Evolutionary conservation across 2,329 filamentous ascomycete species (phyloP), one percentile per base, ranked within the genome.

Genomic region (Ascochyta lentis): DNA sequence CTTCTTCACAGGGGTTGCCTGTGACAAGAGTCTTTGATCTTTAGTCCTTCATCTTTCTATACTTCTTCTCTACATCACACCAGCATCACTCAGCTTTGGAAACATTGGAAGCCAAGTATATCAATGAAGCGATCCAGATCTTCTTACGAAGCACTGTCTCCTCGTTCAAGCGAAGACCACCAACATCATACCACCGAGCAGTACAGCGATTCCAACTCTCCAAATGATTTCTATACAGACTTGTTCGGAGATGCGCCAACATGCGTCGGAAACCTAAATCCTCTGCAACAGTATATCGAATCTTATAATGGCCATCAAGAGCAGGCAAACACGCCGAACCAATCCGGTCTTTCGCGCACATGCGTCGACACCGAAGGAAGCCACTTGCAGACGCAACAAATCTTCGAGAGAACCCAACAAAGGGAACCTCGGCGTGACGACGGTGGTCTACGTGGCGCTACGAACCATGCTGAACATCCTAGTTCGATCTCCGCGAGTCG

Each of bases 271-370:
- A 16, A 35, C 8, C 4, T 55, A 31, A 39, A 37, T 26, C 5
- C 49, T 29, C n/a, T 58, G 44, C 50, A 61, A 44, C 45, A 48
- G 1, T 44, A 31, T 29, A 38, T 52, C 24, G 48, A 46, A 6
- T 29, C 48, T 6, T 42, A 43, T 26, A 27, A 41, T 34, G 47
- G 51, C 12, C 41, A 22, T 3, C 38, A 44, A 38, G 48, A 24
- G 12, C 42, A 49, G 38, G 46, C 64, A 69, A 65, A 64, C 63
- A 53, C 56, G n/a, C 43, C 47, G 22, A 46, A 45, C 59, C 66
- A 65, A 56, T 50, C 45, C 44, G 39, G 34, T 15, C 19, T 43
- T 34, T 41, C 58, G 19, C 51, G 37, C 23, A 24, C 46, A 45
- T 38, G 43, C n/a, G 38, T 56, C 13, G 55, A 59, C 9, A 19